phyloP scores from a whole-genome alignment of 2,329 filamentous ascomycete genomes.

The Whalleya microplaca region DNA sequence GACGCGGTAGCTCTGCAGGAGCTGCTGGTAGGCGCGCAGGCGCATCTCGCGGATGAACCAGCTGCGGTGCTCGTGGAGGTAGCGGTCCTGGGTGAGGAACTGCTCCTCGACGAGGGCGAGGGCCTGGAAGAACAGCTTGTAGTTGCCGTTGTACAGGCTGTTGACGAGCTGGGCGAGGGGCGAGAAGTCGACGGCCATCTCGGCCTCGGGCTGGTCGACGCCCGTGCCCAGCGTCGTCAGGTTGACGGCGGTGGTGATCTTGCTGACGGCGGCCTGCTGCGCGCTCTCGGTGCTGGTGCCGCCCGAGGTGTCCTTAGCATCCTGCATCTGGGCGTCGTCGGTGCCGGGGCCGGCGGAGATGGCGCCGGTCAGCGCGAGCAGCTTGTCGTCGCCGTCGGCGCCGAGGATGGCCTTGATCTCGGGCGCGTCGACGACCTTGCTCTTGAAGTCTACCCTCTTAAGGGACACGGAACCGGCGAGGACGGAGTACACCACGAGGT shows the following conservation, averaged over 20 bases:
- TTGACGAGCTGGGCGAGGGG: constrained; percentile 85
- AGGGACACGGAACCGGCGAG: constrained; percentile 92
- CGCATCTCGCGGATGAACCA: constrained; percentile 99
- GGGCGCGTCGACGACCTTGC: constrained; percentile 96
- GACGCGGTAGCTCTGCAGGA: constrained; percentile 95
- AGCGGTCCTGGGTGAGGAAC: constrained; percentile 92
- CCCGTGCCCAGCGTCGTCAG: constrained; percentile 78
- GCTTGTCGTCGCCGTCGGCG: constrained; percentile 78
- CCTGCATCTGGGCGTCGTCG: constrained; percentile 73
- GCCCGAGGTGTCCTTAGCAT: constrained; percentile 53
- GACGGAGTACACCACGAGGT: constrained; percentile 92
- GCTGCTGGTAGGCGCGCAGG: constrained; percentile 91
- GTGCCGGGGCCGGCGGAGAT: constrained; percentile 80
- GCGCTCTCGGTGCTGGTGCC: no score
- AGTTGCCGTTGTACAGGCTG: constrained; percentile 91
- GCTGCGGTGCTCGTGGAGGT: constrained; percentile 91
- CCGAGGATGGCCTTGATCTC: constrained; percentile 98
- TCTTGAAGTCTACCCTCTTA: constrained; percentile 98
- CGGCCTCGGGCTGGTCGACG: constrained; percentile 73
- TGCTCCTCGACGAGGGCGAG: constrained; percentile 89
- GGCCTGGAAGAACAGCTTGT: constrained; percentile 90
- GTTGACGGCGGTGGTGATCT: constrained; percentile 74
- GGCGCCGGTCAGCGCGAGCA: constrained; percentile 79
- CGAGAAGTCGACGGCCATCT: constrained; percentile 85
- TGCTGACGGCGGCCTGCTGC: constrained; percentile 43